phyloP scores from a whole-genome alignment of 208 protist genomes.

The Acanthamoeba lugdunensis region DNA sequence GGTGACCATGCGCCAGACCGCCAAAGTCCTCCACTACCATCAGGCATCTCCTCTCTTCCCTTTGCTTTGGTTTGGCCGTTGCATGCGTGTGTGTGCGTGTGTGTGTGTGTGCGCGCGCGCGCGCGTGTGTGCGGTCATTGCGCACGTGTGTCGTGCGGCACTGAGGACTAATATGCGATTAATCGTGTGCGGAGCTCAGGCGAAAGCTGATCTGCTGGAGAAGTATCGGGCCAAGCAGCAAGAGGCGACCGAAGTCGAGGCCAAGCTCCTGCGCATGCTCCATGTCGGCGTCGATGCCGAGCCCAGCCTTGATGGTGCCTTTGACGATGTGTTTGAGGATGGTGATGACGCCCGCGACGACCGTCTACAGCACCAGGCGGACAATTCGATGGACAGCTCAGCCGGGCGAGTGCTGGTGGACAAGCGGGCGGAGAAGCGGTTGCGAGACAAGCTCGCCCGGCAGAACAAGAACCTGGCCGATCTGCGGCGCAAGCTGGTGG shows the following conservation, averaged over 20 bases:
- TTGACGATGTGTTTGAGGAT: background rate
- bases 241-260: background rate
- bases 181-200: background rate
- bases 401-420: background rate
- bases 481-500: conserved; percentile 13
- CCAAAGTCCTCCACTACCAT: conserved; percentile 33
- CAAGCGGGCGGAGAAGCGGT: background rate
- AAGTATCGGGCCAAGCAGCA: conserved; percentile 23
- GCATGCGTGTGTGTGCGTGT: background rate
- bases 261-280: conserved; percentile 20
- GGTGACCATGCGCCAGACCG: background rate
- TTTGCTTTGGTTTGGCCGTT: background rate
- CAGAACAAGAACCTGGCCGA: background rate
- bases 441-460: background rate
- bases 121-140: background rate
- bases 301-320: background rate
- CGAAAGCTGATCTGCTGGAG: background rate
- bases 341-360: background rate
- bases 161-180: background rate
- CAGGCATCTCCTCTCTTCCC: background rate
- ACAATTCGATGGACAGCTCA: background rate
- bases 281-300: background rate
- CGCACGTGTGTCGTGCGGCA: background rate
- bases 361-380: background rate
- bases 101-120: background rate